phyloP scores from a whole-genome alignment of 805 yeast genomes.

The Yarrowia keelungensis region DNA sequence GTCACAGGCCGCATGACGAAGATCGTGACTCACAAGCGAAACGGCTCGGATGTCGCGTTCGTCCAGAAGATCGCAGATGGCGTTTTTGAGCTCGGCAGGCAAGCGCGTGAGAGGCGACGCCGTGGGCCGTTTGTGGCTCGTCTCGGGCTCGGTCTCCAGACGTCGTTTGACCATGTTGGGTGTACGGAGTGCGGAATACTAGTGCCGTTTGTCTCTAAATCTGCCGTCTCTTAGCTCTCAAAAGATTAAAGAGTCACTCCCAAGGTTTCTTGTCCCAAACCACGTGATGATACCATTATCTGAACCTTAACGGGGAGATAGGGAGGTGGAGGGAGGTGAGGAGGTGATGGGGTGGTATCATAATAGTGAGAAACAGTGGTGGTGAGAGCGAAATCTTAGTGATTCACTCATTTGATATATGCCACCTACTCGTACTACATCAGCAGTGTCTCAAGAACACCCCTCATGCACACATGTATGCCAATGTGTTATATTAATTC shows the following conservation, averaged over 20 bases:
- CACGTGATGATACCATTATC: slow-evolving; percentile 37
- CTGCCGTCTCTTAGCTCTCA: neutral
- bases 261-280: slow-evolving; percentile 23
- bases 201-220: slow-evolving; percentile 10
- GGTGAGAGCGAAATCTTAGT: too few species aligned
- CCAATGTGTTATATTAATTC: too few species aligned
- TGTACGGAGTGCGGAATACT: neutral
- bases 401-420: too few species aligned
- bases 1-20: slow-evolving; percentile 32
- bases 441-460: too few species aligned
- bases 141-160: slow-evolving; percentile 12
- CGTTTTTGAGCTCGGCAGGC: slow-evolving; percentile 34
- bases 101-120: slow-evolving; percentile 25
- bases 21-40: slow-evolving; percentile 23
- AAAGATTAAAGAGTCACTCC: slow-evolving; percentile 31
- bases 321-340: neutral
- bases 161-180: slow-evolving; percentile 31
- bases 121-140: slow-evolving; percentile 23
- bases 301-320: neutral
- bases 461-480: too few species aligned
- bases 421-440: too few species aligned
- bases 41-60: slow-evolving; percentile 16
- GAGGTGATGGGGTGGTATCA: too few species aligned
- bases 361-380: too few species aligned
- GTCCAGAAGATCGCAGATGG: slow-evolving; percentile 13